These are phyloP conservation scores for Pascua guehoae DNA, from an alignment of 1,284 basidiomycete genomes.

Conservation along the genomic window DNA sequence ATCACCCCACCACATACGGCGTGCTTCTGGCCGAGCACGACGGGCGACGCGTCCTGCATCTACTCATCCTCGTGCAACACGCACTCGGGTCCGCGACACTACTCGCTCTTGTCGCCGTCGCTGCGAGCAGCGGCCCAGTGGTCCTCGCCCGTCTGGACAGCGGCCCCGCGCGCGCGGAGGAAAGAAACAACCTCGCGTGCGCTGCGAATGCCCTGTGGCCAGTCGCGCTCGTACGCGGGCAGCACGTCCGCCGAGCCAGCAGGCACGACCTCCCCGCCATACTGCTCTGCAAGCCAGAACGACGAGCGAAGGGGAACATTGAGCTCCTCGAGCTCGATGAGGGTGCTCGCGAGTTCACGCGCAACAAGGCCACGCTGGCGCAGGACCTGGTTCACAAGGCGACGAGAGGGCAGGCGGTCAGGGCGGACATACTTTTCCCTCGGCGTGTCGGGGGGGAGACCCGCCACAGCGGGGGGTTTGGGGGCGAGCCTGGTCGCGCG, in stretches of 20 bases:
- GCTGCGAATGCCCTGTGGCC: constrained; percentile 32
- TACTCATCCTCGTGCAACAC: background rate
- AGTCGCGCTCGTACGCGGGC: constrained; percentile 31
- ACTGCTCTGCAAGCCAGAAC: constrained; percentile 44
- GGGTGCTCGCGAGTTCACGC: constrained; percentile 65
- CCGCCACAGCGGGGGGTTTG: constrained; percentile 38
- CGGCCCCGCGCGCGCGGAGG: constrained; percentile 42
- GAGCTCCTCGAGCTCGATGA: constrained; percentile 60
- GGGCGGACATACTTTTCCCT: constrained; percentile 38
- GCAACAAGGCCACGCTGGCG: constrained; percentile 73
- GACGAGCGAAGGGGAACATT: constrained; percentile 34
- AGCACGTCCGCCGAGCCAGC: constrained; percentile 20
- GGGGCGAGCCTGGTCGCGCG: constrained; percentile 33
- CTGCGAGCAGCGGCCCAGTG: constrained; percentile 29
- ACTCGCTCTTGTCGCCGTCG: constrained; percentile 14
- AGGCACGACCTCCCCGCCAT: constrained; percentile 33
- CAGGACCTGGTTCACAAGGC: constrained; percentile 78
- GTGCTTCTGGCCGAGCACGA: too few relatives aligned
- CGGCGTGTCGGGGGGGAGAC: constrained; percentile 28
- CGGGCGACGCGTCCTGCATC: too few relatives aligned
- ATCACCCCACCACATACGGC: too few relatives aligned
- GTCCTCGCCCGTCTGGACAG: constrained; percentile 26
- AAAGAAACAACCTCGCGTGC: constrained; percentile 45
- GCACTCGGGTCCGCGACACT: background rate
- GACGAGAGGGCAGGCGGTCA: constrained; percentile 64